A percentile compares a stretch with the other conserved stretches of the same genome.
phyloP scores from a whole-genome alignment of 2,329 filamentous ascomycete genomes.

The Penicillium polonicum region DNA sequence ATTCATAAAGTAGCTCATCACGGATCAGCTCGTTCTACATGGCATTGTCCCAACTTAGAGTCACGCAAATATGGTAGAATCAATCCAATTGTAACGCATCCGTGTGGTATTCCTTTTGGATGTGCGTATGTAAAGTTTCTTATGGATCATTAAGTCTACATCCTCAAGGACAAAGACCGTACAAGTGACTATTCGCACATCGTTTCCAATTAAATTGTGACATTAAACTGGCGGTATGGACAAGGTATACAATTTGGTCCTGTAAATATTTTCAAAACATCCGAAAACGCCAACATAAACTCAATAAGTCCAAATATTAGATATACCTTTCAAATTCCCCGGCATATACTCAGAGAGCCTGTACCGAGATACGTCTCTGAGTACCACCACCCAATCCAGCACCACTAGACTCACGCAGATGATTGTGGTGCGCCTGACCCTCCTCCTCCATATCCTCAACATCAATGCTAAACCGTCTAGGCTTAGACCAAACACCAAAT shows the following conservation, averaged over 20 bases:
- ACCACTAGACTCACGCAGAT: slow-evolving; percentile 32
- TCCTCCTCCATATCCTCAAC: slow-evolving; percentile 32
- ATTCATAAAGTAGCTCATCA: background rate
- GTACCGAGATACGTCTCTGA: slow-evolving; percentile 26
- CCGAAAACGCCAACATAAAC: slow-evolving; percentile 7
- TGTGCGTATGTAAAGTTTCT: no score
- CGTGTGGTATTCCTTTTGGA: no score
- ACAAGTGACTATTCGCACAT: background rate
- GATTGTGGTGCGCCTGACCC: slow-evolving; percentile 29
- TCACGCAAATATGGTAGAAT: background rate
- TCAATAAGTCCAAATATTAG: background rate
- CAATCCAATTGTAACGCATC: background rate
- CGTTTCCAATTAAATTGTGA: background rate
- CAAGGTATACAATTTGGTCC: slow-evolving; percentile 7
- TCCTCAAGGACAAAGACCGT: background rate
- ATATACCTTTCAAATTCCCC: background rate
- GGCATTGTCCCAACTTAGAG: background rate
- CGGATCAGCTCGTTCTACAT: background rate
- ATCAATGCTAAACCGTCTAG: slow-evolving; percentile 35
- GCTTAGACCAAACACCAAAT: slow-evolving; percentile 35
- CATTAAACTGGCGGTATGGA: background rate
- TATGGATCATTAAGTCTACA: background rate
- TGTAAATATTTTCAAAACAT: slow-evolving; percentile 1
- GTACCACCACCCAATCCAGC: slow-evolving; percentile 28
- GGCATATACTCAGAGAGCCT: slow-evolving; percentile 17